Base-by-base conservation (phyloP, 768 basidiomycete species). In the Pisolithus sp. region DNA sequence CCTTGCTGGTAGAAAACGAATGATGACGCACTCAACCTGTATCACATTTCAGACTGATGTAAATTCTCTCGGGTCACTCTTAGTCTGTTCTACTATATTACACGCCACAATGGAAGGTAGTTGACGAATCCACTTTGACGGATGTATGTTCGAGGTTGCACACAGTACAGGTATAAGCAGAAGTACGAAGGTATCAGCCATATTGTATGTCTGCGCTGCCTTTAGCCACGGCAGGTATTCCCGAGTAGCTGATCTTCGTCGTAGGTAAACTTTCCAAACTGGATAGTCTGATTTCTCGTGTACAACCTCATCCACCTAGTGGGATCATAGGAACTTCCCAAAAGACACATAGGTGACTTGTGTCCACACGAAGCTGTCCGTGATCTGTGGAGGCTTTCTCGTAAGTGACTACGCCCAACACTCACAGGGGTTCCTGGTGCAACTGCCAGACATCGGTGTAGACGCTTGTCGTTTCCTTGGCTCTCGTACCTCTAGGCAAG, bases 341-440 rank as follows among this genome's bases (percentile, higher is more conserved):
- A 37, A 8, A 47, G 34, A 18, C 36, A 37, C 46, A 47, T 21
- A 47, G 46, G 18, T 47, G 36, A 18, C 21, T 47, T 9, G 7
- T 31, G 9, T 31, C 46, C 7, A 31, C 30, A 37, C 31, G 9
- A 45, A 45, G 44, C 24, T 15, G 24, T 18, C 28, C 44, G 8
- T 17, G 15, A 17, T 26, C 13, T 28, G 24, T 8, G n/a, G 17
- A 13, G 1, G 44, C 18, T 28, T 20, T 46, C 30, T 48, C 51
- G 24, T 48, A 52, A 34, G 31, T 48, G 36, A 52, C 18, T 37
- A 52, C 43, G 20, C 46, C 51, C 38, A 52, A 41, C 13, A 15
- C 26, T 10, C 46, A 49, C 30, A 5, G 24, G 9, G 44, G 28
- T 18, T 41, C 37, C 7, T 21, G 38, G 7, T 48, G 28, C n/a